Conservation (phyloP, 2,329 filamentous ascomycete species). For the Furcasterigmium sp. region DNA sequence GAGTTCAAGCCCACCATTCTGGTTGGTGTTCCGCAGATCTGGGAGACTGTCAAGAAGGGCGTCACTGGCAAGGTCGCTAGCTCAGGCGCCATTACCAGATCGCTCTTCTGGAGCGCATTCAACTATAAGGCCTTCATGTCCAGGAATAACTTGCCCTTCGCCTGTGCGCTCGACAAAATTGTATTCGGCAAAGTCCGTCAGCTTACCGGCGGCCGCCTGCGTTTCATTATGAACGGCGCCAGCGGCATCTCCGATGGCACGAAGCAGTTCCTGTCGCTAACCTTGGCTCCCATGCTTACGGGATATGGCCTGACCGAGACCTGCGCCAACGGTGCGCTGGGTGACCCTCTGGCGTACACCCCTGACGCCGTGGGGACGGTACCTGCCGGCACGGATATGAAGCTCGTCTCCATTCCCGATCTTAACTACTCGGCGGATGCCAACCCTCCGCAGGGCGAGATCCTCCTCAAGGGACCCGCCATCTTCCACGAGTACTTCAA, state of each 20-base stretch:
- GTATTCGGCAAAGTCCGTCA: constrained; percentile 92
- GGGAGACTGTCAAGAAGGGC: constrained; percentile 97
- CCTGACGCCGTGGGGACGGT: constrained; percentile 72
- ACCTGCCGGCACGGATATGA: constrained; percentile 74
- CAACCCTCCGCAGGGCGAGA: constrained; percentile 82
- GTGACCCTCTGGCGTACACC: constrained; percentile 81
- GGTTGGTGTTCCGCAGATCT: constrained; percentile 92
- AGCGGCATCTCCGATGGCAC: constrained; percentile 86
- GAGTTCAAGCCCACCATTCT: constrained; percentile 86
- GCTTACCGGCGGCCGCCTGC: constrained; percentile 80
- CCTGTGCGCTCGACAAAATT: constrained; percentile 68
- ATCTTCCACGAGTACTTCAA: constrained; percentile 78
- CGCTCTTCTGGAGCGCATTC: constrained; percentile 70
- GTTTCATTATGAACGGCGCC: constrained; percentile 91
- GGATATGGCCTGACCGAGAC: constrained; percentile 97
- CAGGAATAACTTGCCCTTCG: constrained; percentile 56
- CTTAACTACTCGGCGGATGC: constrained; percentile 76
- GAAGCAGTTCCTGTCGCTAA: constrained; percentile 83
- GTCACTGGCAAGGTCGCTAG: constrained; percentile 74
- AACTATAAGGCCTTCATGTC: constrained; percentile 56
- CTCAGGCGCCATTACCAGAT: constrained; percentile 63
- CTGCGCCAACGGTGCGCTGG: constrained; percentile 74
- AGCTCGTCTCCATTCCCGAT: constrained; percentile 85
- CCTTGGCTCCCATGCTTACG: constrained; percentile 87
- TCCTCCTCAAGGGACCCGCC: constrained; percentile 75